A percentile compares a stretch with the other conserved stretches of the same genome.
Evolutionary conservation across 768 basidiomycete species (phyloP).

Genomic region (Cantharellus anzutake): DNA sequence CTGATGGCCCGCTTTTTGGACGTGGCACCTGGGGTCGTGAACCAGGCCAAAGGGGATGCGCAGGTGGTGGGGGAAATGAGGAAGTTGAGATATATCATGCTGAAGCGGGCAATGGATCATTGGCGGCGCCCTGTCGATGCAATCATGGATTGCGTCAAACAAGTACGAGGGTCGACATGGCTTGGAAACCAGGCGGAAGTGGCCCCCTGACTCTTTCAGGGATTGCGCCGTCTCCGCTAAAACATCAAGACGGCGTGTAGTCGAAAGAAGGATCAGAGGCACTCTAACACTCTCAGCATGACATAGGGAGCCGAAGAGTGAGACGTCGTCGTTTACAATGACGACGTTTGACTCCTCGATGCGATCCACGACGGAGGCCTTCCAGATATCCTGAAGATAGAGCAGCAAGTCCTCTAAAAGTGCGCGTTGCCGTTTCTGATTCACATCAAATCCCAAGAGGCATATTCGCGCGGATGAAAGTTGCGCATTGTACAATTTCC

Average conservation of each 20-base stretch:
- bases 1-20: no score
- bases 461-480: slow-evolving; percentile 21
- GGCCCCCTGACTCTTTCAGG: slow-evolving; percentile 65
- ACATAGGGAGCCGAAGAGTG: slow-evolving; percentile 36
- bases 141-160: background rate
- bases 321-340: slow-evolving; percentile 62
- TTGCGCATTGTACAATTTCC: no score
- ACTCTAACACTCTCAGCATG: slow-evolving; percentile 34
- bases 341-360: slow-evolving; percentile 46
- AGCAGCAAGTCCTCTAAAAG: no score
- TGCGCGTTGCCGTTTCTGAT: no score
- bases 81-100: no score
- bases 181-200: slow-evolving; percentile 78
- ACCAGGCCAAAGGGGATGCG: no score
- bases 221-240: slow-evolving; percentile 44
- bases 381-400: slow-evolving; percentile 50
- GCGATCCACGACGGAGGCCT: slow-evolving; percentile 29
- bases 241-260: slow-evolving; percentile 43
- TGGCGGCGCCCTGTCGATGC: background rate
- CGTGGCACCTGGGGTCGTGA: no score
- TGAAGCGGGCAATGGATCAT: no score
- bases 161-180: slow-evolving; percentile 53
- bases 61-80: no score
- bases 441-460: slow-evolving; percentile 40
- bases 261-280: slow-evolving; percentile 60